Evolutionary conservation across 2,329 filamentous ascomycete species (phyloP).

Genomic region (Trichophyton simii): DNA sequence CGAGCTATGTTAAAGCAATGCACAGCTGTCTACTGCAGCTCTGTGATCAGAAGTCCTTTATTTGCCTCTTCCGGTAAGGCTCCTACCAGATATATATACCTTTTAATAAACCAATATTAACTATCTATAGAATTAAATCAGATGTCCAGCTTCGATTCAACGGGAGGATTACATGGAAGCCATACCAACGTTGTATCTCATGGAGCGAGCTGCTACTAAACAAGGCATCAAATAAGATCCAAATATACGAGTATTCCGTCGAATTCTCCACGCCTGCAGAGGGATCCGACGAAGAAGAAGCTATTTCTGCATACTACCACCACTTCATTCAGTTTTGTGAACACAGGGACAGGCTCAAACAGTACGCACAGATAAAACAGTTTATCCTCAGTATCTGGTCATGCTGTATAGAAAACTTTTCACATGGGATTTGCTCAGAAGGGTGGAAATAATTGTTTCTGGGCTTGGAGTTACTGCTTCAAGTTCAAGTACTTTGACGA

Average conservation of each 20-base stretch:
- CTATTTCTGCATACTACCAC: no score
- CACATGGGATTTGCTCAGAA: no score
- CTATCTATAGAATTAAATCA: neutral
- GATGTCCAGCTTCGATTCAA: neutral
- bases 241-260: neutral
- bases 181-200: neutral
- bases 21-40: neutral
- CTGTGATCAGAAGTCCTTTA: neutral
- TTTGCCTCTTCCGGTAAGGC: neutral
- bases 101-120: neutral
- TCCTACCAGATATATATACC: neutral
- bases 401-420: no score
- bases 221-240: neutral
- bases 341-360: no score
- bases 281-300: no score
- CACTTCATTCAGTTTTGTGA: neutral
- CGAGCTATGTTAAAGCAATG: neutral
- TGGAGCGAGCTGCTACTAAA: neutral
- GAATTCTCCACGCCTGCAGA: no score
- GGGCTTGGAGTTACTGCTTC: slow-evolving; percentile 16
- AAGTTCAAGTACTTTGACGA: slow-evolving; percentile 19
- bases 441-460: no score
- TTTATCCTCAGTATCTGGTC: no score
- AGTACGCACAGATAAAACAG: no score
- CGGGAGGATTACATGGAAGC: neutral